Conservation (phyloP, 179 eudicot species). For the Corrigiola litoralis region DNA sequence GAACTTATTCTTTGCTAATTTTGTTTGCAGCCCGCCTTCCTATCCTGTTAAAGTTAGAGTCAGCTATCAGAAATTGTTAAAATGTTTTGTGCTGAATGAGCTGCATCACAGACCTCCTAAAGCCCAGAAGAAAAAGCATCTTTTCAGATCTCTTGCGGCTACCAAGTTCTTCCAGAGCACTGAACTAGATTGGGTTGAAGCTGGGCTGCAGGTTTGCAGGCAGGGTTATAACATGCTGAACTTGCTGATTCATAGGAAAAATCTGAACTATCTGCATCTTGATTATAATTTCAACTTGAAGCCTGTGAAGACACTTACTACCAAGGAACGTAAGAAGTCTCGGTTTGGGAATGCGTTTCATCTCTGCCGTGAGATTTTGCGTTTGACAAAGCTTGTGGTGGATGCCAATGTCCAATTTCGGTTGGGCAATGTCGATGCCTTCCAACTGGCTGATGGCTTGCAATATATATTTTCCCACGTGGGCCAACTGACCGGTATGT, state of each 20-base stretch:
- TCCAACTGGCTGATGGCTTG: constrained; percentile 97
- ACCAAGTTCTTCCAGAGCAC: constrained; percentile 98
- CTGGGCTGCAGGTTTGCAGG: constrained; percentile 98
- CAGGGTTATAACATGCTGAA: constrained; percentile 99
- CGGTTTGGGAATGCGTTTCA: constrained; percentile 98
- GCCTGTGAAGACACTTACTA: constrained; percentile 95
- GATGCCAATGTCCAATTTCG: constrained; percentile 99
- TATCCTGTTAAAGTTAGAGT: constrained; percentile 98
- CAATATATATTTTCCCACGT: constrained; percentile 97
- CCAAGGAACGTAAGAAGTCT: constrained; percentile 97
- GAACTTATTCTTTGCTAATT: neutral
- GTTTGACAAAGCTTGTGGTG: constrained; percentile 94
- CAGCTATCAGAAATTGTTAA: constrained; percentile 90
- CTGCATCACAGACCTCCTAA: constrained; percentile 98
- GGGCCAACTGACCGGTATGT: constrained; percentile 98
- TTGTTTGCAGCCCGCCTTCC: constrained; percentile 82
- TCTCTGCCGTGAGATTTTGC: constrained; percentile 95
- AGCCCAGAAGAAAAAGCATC: constrained; percentile 97
- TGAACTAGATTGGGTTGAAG: constrained; percentile 99
- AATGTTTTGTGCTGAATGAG: constrained; percentile 93
- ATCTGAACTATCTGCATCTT: constrained; percentile 91
- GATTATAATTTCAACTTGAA: constrained; percentile 95
- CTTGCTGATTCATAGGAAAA: constrained; percentile 91
- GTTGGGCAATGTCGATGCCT: constrained; percentile 99
- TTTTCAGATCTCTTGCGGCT: constrained; percentile 89